These are phyloP conservation scores for Wickerhamiella occidentalis DNA, from an alignment of 805 yeast species.

Conservation along the genomic window DNA sequence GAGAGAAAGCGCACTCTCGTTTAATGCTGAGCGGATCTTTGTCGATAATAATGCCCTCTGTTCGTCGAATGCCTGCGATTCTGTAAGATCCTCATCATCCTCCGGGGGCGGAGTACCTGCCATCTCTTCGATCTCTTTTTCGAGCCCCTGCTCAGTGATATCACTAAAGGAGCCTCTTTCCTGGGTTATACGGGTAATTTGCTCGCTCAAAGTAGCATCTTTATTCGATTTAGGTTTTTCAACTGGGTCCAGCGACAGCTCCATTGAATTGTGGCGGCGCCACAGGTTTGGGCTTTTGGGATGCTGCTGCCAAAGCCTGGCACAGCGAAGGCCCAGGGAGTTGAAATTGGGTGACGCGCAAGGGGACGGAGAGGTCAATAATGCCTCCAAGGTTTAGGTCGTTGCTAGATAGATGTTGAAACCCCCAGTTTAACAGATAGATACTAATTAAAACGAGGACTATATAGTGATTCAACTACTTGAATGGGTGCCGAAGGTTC, in stretches of 20 bases:
- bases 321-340: too few species aligned
- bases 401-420: too few species aligned
- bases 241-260: conserved; percentile 20
- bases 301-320: neutral
- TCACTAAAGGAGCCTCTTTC: conserved; percentile 50
- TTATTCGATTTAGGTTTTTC: conserved; percentile 5
- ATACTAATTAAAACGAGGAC: too few species aligned
- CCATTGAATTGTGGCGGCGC: conserved; percentile 14
- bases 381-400: too few species aligned
- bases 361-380: too few species aligned
- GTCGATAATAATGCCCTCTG: conserved; percentile 21
- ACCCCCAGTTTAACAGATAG: too few species aligned
- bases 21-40: conserved; percentile 46
- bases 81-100: conserved; percentile 14
- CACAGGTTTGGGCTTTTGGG: neutral
- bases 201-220: conserved; percentile 23
- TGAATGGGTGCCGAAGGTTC: too few species aligned
- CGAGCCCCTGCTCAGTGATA: conserved; percentile 44
- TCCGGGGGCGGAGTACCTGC: conserved; percentile 20
- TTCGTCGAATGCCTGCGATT: conserved; percentile 19
- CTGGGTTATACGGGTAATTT: conserved; percentile 45
- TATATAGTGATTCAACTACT: too few species aligned
- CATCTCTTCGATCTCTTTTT: conserved; percentile 32
- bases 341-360: neutral
- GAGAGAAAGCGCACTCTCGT: conserved; percentile 76